phyloP scores from a whole-genome alignment of 331 rosid species.

The Phaseolus coccineus region DNA sequence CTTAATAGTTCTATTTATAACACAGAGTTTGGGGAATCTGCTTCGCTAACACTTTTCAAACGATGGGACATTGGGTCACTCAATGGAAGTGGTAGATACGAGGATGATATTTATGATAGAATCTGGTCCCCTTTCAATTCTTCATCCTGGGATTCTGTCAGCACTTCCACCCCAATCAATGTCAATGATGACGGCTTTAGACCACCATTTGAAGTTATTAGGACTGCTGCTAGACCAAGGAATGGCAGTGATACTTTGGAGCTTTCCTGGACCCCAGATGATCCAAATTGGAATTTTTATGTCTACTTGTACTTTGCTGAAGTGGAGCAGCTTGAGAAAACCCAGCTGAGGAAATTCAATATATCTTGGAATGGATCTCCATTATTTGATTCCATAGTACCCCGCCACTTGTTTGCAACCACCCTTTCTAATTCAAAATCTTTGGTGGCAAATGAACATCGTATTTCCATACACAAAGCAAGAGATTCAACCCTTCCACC shows the following conservation, averaged over 20 bases:
- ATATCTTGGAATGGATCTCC: constrained; percentile 70
- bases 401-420: constrained; percentile 48
- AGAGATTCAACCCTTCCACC: constrained; percentile 71
- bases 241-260: constrained; percentile 55
- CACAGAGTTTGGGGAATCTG: constrained; percentile 54
- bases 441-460: constrained; percentile 65
- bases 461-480: constrained; percentile 57
- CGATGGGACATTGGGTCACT: constrained; percentile 56
- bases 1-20: constrained; percentile 55
- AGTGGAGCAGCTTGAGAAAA: constrained; percentile 53
- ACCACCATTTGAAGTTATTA: constrained; percentile 66
- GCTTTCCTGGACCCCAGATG: constrained; percentile 57
- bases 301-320: constrained; percentile 69
- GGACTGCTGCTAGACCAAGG: constrained; percentile 59
- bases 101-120: constrained; percentile 70
- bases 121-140: constrained; percentile 59
- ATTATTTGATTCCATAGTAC: constrained; percentile 52
- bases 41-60: constrained; percentile 62
- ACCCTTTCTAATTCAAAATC: constrained; percentile 50
- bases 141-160: constrained; percentile 57
- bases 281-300: constrained; percentile 54
- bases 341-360: constrained; percentile 61
- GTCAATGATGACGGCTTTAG: constrained; percentile 57
- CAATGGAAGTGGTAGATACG: constrained; percentile 63
- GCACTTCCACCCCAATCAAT: constrained; percentile 49